These are phyloP conservation scores for Arthrinium phaeospermum DNA, from an alignment of 2,329 filamentous ascomycete species.

Conservation along the genomic window DNA sequence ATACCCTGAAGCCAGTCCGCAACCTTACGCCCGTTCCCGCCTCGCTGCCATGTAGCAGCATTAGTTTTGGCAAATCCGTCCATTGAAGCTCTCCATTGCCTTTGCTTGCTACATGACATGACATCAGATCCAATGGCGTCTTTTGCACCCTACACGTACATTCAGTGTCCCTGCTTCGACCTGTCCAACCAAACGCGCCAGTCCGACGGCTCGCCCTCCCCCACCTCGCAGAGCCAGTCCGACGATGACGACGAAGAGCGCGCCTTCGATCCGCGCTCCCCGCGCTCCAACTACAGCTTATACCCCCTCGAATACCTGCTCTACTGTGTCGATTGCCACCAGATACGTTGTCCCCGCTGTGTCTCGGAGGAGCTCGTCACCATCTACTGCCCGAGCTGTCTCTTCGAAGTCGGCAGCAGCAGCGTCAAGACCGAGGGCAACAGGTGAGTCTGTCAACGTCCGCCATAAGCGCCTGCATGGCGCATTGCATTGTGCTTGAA, in stretches of 20 bases:
- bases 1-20: conserved; percentile 1
- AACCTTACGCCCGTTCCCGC: conserved; percentile 7
- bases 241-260: conserved; percentile 61
- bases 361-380: conserved; percentile 92
- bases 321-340: conserved; percentile 97
- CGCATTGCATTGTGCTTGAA: background rate
- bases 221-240: conserved; percentile 23
- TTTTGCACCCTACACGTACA: conserved; percentile 67
- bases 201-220: conserved; percentile 26
- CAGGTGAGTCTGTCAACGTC: conserved; percentile 61
- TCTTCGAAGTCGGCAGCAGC: conserved; percentile 95
- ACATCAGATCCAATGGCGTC: conserved; percentile 48
- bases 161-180: conserved; percentile 64
- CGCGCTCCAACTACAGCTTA: conserved; percentile 87
- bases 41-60: conserved; percentile 8
- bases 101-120: background rate
- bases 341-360: conserved; percentile 92
- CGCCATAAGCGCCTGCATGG: conserved; percentile 9
- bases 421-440: conserved; percentile 93
- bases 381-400: conserved; percentile 92
- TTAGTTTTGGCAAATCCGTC: too few relatives aligned
- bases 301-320: conserved; percentile 93
- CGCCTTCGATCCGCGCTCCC: conserved; percentile 84
- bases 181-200: conserved; percentile 45
- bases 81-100: too few relatives aligned